Evolutionary conservation across 345 rosid species (phyloP), one percentile per base, ranked within the genome.

Genomic region (Reutealis trisperma): DNA sequence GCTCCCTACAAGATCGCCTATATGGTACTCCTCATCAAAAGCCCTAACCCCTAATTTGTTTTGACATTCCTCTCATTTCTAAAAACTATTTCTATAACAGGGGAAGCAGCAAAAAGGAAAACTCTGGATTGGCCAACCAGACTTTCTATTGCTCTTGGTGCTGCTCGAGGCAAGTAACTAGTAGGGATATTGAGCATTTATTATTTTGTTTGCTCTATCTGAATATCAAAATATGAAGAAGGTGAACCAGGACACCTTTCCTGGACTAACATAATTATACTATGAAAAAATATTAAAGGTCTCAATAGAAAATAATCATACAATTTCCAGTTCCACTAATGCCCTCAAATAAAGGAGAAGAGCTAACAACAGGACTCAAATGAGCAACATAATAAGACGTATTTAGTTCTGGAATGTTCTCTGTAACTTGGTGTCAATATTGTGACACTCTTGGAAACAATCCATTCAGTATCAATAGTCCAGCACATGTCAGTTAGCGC

Each of bases 1-100:
- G 95, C 73, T 89, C 95, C 71, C 83, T 88, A 59, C 91, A 86
- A 78, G 95, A 88, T 81, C 89, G 93, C 65, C 92, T 91, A 71
- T 88, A 89, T 30, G 93, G 95, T 91, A 89, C 42, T 52, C 45
- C 49, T 63, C 73, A 45, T 63, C 32, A 1, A 32, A 62, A 73
- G 6, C 34, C n/a, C 59, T 16, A 58, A 18, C 32, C 27, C 30
- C 37, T 55, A 21, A 8, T 63, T n/a, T 75, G 27, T 63, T n/a
- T 21, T 67, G 18, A 19, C 21, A 13, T 54, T 58, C 52, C 37
- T 78, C 42, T 69, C 57, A 73, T 73, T 42, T 18, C 74, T 66
- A 81, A 67, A 47, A 74, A 32, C 30, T 18, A 60, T 42, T n/a
- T 70, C 49, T 52, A 65, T 51, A 70, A 81, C 82, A 91, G 93